phyloP scores from a whole-genome alignment of 2,329 filamentous ascomycete species.

The Calonectria fujianensis region DNA sequence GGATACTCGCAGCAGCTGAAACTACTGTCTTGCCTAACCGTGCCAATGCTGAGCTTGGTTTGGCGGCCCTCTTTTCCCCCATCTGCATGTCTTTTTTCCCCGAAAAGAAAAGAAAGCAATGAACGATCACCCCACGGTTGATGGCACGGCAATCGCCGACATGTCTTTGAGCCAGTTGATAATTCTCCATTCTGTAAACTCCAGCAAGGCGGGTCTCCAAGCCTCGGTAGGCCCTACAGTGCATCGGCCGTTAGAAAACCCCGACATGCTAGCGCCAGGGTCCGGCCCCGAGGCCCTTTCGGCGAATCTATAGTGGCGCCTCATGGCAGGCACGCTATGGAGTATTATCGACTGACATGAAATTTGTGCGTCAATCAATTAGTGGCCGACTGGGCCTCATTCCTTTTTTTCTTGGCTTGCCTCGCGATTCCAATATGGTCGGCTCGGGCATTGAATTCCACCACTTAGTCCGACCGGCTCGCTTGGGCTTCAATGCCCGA shows the following conservation, averaged over 20 bases:
- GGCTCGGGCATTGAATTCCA: conserved; percentile 36
- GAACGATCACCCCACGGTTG: neutral
- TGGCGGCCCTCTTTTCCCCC: neutral
- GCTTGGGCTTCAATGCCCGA: conserved; percentile 41
- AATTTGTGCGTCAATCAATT: conserved; percentile 29
- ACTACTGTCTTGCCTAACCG: conserved; percentile 42
- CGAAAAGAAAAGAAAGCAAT: neutral
- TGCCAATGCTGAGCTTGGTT: conserved; percentile 12
- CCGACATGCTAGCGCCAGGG: conserved; percentile 14
- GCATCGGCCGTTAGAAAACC: conserved; percentile 20
- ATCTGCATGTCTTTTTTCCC: conserved; percentile 22
- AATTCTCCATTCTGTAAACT: conserved; percentile 15
- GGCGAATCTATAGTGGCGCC: conserved; percentile 3
- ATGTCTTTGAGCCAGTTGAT: conserved; percentile 11
- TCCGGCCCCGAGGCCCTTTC: conserved; percentile 11
- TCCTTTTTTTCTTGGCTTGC: conserved; percentile 26
- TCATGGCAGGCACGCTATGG: conserved; percentile 14
- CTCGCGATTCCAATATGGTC: conserved; percentile 28
- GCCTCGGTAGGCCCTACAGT: conserved; percentile 6
- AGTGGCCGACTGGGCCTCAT: conserved; percentile 32
- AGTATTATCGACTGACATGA: conserved; percentile 37
- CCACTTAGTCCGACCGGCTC: conserved; percentile 25
- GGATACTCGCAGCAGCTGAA: conserved; percentile 44
- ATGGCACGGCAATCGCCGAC: conserved; percentile 19
- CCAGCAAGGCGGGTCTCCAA: conserved; percentile 20